phyloP scores from a whole-genome alignment of 495 filamentous ascomycete genomes.

The Bathelium albidoporum region DNA sequence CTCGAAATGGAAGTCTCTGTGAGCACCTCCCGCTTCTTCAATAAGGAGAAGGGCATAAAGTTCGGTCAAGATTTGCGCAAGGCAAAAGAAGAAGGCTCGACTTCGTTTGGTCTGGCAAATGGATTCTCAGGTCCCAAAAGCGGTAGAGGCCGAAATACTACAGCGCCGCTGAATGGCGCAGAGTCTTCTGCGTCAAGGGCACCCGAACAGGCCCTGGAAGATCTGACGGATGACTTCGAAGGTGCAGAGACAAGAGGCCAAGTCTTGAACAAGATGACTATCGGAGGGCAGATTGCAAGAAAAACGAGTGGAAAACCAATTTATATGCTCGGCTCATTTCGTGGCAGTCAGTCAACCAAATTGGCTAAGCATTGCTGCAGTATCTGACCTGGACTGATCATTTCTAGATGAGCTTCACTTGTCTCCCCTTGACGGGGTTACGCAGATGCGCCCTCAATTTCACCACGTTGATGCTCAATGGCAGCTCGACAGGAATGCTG shows the following conservation, averaged over 20 bases:
- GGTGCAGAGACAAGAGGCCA: slow-evolving; percentile 39
- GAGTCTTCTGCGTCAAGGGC: neutral
- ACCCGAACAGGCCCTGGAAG: slow-evolving; percentile 20
- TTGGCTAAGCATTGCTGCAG: neutral
- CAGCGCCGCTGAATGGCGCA: neutral
- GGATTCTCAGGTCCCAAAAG: slow-evolving; percentile 36
- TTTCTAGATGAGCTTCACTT: slow-evolving; percentile 53
- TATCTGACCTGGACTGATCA: slow-evolving; percentile 8
- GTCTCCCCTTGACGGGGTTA: slow-evolving; percentile 55
- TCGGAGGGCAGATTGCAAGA: slow-evolving; percentile 52
- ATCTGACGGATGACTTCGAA: slow-evolving; percentile 37
- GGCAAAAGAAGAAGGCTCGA: slow-evolving; percentile 47
- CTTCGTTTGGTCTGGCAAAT: slow-evolving; percentile 46
- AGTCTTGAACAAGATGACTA: slow-evolving; percentile 47
- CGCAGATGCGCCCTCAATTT: slow-evolving; percentile 64
- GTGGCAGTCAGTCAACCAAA: slow-evolving; percentile 40
- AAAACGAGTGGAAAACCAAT: slow-evolving; percentile 48
- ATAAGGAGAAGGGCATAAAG: slow-evolving; percentile 50
- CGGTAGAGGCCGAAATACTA: neutral
- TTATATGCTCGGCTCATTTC: slow-evolving; percentile 65
- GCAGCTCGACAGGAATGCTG: slow-evolving; percentile 34
- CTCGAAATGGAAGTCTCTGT: slow-evolving; percentile 69
- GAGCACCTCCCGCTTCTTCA: slow-evolving; percentile 50
- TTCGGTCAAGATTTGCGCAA: slow-evolving; percentile 59
- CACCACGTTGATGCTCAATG: slow-evolving; percentile 62